These are phyloP conservation scores for Fusarium udum DNA, from an alignment of 2,329 filamentous ascomycete species.

Conservation along the genomic window DNA sequence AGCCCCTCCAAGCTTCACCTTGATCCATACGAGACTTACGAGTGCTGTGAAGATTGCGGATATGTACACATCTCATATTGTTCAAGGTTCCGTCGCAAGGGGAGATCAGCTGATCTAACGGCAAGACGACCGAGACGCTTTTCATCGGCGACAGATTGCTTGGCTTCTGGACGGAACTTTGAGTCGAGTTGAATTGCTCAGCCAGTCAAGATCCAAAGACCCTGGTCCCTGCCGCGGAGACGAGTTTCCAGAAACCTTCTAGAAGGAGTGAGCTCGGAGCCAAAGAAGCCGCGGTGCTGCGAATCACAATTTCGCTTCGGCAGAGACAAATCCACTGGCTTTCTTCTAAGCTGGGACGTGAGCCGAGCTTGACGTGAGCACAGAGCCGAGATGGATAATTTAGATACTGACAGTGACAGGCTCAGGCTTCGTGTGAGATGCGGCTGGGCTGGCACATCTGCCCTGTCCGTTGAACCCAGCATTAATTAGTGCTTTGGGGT, in stretches of 20 bases:
- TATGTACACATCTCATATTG: neutral
- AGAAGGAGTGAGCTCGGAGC: conserved; percentile 39
- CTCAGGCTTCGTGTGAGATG: conserved; percentile 12
- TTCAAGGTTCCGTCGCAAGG: conserved; percentile 1
- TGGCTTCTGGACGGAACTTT: conserved; percentile 39
- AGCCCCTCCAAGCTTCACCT: conserved; percentile 2
- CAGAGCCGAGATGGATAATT: conserved; percentile 16
- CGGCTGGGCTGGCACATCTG: conserved; percentile 17
- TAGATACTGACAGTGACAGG: conserved; percentile 4
- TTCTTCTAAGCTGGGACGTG: conserved; percentile 12
- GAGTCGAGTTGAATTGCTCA: conserved; percentile 40
- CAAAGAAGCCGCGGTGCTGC: conserved; percentile 17
- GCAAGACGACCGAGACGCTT: conserved; percentile 7
- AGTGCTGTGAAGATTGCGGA: conserved; percentile 11
- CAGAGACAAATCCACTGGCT: conserved; percentile 21
- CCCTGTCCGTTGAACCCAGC: conserved; percentile 20
- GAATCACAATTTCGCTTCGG: conserved; percentile 40
- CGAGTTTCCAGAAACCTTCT: conserved; percentile 43
- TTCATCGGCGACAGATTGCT: conserved; percentile 24
- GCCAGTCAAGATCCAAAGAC: conserved; percentile 19
- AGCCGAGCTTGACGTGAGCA: conserved; percentile 32
- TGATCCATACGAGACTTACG: neutral
- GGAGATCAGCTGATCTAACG: conserved; percentile 26
- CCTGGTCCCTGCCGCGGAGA: conserved; percentile 24
- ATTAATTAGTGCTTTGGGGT: conserved; percentile 22